Conservation (phyloP, 2,329 filamentous ascomycete genomes). For the Xenosphaeropsis pyriputrescens region DNA sequence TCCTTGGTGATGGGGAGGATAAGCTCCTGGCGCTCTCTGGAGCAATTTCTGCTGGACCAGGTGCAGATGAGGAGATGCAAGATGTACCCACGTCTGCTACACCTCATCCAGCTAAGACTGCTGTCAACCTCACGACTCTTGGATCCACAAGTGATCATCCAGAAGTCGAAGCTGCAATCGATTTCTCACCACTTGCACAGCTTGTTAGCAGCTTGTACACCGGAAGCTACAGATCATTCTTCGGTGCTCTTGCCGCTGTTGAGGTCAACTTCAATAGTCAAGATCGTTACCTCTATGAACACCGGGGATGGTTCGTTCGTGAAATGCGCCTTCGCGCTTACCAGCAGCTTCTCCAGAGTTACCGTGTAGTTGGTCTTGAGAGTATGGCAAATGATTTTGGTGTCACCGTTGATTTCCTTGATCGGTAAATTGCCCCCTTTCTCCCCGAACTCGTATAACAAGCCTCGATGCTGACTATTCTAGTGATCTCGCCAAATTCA, state of each 20-base stretch:
- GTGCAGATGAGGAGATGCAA: constrained; percentile 64
- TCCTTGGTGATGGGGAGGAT: constrained; percentile 80
- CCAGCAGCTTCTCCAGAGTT: constrained; percentile 93
- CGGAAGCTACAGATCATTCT: constrained; percentile 90
- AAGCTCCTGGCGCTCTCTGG: constrained; percentile 73
- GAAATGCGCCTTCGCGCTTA: constrained; percentile 97
- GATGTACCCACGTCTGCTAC: constrained; percentile 41
- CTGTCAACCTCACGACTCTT: constrained; percentile 78
- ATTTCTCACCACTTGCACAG: constrained; percentile 78
- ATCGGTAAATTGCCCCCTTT: constrained; percentile 53
- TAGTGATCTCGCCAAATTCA: constrained; percentile 92
- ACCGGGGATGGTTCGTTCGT: constrained; percentile 92
- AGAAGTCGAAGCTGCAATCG: constrained; percentile 67
- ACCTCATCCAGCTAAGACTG: constrained; percentile 41
- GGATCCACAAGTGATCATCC: constrained; percentile 52
- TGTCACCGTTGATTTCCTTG: constrained; percentile 89
- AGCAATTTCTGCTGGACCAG: constrained; percentile 65
- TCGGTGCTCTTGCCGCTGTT: constrained; percentile 73
- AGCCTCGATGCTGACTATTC: background rate
- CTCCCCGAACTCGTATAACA: too few relatives aligned
- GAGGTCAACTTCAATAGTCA: constrained; percentile 90
- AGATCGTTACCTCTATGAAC: constrained; percentile 90
- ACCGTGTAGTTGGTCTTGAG: constrained; percentile 88
- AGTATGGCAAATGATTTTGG: constrained; percentile 98
- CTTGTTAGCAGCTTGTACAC: constrained; percentile 86